Evolutionary conservation across 306 rosid genomes (phyloP).

Genomic region (Carpinus viminea): DNA sequence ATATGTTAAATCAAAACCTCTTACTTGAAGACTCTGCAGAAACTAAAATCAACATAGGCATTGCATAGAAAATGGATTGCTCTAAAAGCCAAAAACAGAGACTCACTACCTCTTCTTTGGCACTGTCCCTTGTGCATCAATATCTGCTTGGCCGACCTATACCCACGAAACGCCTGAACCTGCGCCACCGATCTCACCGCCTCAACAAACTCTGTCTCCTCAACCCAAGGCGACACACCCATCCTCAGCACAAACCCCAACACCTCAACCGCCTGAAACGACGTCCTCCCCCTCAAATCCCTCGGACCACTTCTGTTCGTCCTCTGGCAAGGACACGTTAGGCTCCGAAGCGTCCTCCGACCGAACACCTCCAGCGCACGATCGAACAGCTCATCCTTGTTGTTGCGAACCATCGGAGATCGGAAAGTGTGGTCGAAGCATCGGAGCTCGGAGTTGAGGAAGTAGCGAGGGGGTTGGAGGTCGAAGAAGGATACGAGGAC

Average conservation of each 20-base stretch:
- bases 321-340: slow-evolving; percentile 27
- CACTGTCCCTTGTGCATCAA: slow-evolving; percentile 2
- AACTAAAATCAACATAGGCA: background rate
- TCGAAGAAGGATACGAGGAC: slow-evolving; percentile 36
- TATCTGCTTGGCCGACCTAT: slow-evolving; percentile 21
- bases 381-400: background rate
- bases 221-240: slow-evolving; percentile 40
- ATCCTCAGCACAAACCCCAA: slow-evolving; percentile 32
- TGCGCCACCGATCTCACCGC: slow-evolving; percentile 31
- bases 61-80: background rate
- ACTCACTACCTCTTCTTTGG: slow-evolving; percentile 19
- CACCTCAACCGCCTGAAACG: slow-evolving; percentile 20
- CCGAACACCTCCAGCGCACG: slow-evolving; percentile 36
- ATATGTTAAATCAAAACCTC: too few relatives aligned
- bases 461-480: background rate
- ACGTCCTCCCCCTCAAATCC: background rate
- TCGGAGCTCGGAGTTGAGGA: slow-evolving; percentile 24
- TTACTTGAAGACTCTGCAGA: background rate
- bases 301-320: background rate
- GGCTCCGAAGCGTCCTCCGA: slow-evolving; percentile 14
- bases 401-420: background rate
- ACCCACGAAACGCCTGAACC: slow-evolving; percentile 40
- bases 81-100: background rate
- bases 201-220: slow-evolving; percentile 19
- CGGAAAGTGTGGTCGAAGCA: slow-evolving; percentile 33